Conservation (phyloP, 2,329 filamentous ascomycete genomes). For the Hirsutella thompsonii region DNA sequence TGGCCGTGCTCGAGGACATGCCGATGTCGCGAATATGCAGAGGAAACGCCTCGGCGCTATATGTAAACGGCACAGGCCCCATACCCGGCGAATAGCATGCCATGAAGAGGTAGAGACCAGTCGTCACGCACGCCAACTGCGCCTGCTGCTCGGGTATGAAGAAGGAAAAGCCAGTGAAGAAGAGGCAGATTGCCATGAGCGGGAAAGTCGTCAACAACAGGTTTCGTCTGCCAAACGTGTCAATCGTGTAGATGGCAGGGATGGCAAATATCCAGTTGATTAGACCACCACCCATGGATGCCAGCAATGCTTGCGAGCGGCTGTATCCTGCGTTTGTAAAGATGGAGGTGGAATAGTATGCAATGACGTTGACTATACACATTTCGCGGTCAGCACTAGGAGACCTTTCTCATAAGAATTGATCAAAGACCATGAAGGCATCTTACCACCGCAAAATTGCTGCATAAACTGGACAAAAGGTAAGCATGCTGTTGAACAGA, state of each 20-base stretch:
- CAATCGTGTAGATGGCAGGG: constrained; percentile 44
- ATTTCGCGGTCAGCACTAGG: no score
- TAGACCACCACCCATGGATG: constrained; percentile 42
- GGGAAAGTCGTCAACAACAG: constrained; percentile 45
- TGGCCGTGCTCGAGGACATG: constrained; percentile 33
- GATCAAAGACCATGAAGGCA: background rate
- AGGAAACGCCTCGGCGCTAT: constrained; percentile 46
- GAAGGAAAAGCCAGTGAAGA: constrained; percentile 38
- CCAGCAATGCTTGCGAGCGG: constrained; percentile 31
- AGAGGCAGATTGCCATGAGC: constrained; percentile 40
- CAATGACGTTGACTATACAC: constrained; percentile 36
- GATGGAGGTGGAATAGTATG: constrained; percentile 39
- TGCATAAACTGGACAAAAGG: constrained; percentile 3
- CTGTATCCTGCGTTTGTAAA: constrained; percentile 25
- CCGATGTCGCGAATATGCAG: constrained; percentile 41
- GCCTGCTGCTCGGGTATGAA: constrained; percentile 22
- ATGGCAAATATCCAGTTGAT: constrained; percentile 46
- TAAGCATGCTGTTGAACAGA: no score
- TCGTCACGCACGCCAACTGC: constrained; percentile 19
- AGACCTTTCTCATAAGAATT: no score
- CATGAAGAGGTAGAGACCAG: constrained; percentile 26
- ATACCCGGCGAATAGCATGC: constrained; percentile 34
- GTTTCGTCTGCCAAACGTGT: constrained; percentile 42
- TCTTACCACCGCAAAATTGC: constrained; percentile 4
- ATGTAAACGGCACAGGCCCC: constrained; percentile 46